Base-by-base conservation (phyloP, 345 rosid species). In the Syzygium aromaticum region DNA sequence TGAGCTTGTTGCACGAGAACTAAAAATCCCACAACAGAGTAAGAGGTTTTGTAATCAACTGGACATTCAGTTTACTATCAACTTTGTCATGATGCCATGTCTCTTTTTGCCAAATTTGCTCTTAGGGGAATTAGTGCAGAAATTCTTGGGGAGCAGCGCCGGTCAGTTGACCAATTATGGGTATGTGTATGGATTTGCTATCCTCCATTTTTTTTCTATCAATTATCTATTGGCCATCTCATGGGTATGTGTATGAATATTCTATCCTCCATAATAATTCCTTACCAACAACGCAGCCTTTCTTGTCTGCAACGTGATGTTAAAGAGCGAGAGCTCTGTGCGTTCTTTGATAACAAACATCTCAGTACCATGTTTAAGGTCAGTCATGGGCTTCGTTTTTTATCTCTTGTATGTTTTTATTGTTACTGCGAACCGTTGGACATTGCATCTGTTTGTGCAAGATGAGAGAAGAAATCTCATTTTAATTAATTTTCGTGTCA, bases 341-440 rank as follows among this genome's bases (percentile, higher is more conserved):
- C 95, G 43, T 96, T 95, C 86, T 98, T 98, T 91, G 98, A 98
- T 61, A 94, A 98, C 88, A 95, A 98, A 89, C 99, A 98, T 88
- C 95, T 98, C 92, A 93, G 98, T 91, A 96, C 99, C 90, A 96
- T 98, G 99, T 96, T 98, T 91, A 98, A 98, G 98, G 99, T 96
- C 86, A 88, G 94, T 90, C 84, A 86, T 86, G 59, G 86, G 17
- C 53, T 85, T 82, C 59, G 56, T 84, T 64, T 40, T 27, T 16
- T 43, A 54, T 87, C 87, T 90, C 83, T 46, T 77, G 15, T 67
- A 84, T 0, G 64, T 52, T 27, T 83, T 61, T 61, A 13, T 38
- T 19, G 43, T 27, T 27, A 51, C 56, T 84, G 57, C 22, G 28
- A 51, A 51, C 40, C 0, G 3, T 23, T 52, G 53, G 52, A 14